phyloP scores from a whole-genome alignment of 345 rosid genomes.

The Populus ilicifolia region DNA sequence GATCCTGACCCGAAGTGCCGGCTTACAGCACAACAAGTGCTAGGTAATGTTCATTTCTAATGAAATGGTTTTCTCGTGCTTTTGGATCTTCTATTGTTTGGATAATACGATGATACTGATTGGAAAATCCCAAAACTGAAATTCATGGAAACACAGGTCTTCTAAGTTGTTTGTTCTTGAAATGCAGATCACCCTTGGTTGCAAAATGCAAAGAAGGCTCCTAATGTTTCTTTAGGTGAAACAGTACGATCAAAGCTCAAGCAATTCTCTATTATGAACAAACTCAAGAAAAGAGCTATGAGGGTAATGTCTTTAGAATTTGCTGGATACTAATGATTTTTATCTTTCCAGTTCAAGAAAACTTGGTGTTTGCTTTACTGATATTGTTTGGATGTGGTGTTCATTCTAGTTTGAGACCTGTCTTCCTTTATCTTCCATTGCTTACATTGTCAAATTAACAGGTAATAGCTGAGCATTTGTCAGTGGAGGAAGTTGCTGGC shows the following conservation, averaged over 20 bases:
- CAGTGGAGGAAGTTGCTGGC: constrained; percentile 34
- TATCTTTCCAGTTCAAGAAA: background rate
- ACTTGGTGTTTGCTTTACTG: background rate
- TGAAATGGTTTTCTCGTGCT: constrained; percentile 6
- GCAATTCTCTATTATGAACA: constrained; percentile 35
- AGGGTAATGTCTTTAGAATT: constrained; percentile 16
- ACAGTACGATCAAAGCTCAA: constrained; percentile 33
- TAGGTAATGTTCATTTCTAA: constrained; percentile 16
- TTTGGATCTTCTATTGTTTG: background rate
- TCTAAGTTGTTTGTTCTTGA: constrained; percentile 12
- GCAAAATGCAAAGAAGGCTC: constrained; percentile 35
- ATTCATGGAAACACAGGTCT: background rate
- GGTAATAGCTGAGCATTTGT: constrained; percentile 34
- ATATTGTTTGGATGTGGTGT: background rate
- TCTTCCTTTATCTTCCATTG: background rate
- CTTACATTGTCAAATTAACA: background rate
- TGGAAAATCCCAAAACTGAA: background rate
- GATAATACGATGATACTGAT: background rate
- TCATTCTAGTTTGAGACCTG: background rate
- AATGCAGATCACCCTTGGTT: constrained; percentile 35
- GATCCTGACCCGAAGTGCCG: constrained; percentile 31
- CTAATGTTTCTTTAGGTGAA: constrained; percentile 31
- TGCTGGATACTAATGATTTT: background rate
- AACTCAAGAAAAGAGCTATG: constrained; percentile 40
- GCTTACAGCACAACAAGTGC: constrained; percentile 34